Percentiles rank a stretch among this genome's conserved stretches.
phyloP scores from a whole-genome alignment of 1,139 yeast genomes.

The Scheffersomyces illinoinensis region DNA sequence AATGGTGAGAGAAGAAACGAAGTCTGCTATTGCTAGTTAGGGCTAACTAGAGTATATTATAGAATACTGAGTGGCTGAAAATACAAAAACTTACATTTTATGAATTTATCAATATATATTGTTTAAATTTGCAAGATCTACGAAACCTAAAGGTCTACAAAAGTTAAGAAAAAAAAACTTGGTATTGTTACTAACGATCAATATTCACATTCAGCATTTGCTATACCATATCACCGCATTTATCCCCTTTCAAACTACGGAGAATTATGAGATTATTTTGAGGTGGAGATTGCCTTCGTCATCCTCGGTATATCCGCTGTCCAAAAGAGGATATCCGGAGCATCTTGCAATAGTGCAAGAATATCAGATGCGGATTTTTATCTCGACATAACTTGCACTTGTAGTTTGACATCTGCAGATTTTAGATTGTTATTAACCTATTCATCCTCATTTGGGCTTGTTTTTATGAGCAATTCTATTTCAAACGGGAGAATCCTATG shows the following conservation, averaged over 20 bases:
- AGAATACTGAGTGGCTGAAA: background rate
- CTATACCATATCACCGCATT: background rate
- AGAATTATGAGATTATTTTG: background rate
- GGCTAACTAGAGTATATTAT: background rate
- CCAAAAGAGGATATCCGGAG: background rate
- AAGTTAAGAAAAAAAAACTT: background rate
- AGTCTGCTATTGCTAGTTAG: background rate
- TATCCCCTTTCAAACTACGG: background rate
- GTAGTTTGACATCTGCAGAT: background rate
- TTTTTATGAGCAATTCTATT: background rate
- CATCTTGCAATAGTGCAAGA: background rate
- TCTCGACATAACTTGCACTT: no score
- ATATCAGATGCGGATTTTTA: background rate
- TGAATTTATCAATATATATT: no score
- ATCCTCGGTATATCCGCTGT: background rate
- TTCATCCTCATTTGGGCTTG: background rate
- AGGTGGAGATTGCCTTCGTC: background rate
- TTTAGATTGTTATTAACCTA: background rate
- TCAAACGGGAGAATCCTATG: conserved; percentile 25
- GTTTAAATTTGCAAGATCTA: no score
- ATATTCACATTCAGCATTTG: background rate
- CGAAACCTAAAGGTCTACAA: background rate
- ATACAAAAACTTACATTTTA: no score
- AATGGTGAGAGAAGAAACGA: background rate
- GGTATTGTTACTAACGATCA: background rate